Base-by-base conservation (phyloP, 2,329 filamentous ascomycete genomes). In the Aspergillus unguis region DNA sequence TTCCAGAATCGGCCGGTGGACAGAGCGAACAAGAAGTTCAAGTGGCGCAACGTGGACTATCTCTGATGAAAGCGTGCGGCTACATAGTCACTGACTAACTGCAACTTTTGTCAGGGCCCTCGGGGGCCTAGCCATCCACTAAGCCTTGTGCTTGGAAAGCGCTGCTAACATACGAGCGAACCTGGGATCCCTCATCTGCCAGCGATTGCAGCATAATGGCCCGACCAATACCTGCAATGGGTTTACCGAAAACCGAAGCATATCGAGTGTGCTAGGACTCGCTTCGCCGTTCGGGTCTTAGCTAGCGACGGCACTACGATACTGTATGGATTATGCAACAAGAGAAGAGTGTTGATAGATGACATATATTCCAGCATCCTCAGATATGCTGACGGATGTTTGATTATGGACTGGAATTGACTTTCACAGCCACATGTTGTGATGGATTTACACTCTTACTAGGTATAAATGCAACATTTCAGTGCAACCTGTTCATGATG, bases 21-120 rank as follows among this genome's bases (percentile, higher is more conserved):
- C 68, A 79, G 94, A 25, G 90, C 91, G 44, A 95, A 88, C 63
- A 90, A 85, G 74, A 97, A 96, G 75, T 95, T 95, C 73, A 96
- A 94, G 73, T 80, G 83, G 66, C 91, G 92, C 67, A 90, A 89
- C 64, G 77, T 91, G 57, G 80, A 85, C 44, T 85, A 88, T 58
- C 70, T 95, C 10, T 95, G 77, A 87, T 52, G 52, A 5, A 23
- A 10, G 5, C 9, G 27, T 25, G 7, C n/a, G 31, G n/a, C 6
- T 32, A 10, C 11, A 26, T 28, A n/a, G 25, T 27, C 32, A 29
- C 10, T 4, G 27, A 9, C 5, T 41, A 41, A 7, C 23, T 25
- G 7, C 2, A 38, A 23, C 36, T 25, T 38, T 17, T 17, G 17
- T 17, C 17, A 17, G 17, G 17, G 17, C 17, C 17, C 17, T 17